Evolutionary conservation across 768 basidiomycete genomes (phyloP).

Genomic region (Termitomyces sp.): DNA sequence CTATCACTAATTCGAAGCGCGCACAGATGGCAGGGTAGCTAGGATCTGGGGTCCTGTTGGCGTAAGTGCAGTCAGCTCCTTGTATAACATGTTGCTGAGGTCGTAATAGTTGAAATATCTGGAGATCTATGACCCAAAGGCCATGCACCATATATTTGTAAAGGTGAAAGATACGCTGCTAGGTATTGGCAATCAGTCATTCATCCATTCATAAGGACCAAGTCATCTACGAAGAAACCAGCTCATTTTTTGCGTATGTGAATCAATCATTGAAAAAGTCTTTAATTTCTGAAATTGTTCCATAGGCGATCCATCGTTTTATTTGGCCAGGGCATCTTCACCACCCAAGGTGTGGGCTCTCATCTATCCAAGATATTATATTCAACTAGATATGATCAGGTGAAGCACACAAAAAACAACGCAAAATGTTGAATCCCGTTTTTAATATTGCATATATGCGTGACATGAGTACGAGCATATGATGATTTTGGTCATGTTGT

Average conservation of each 20-base stretch:
- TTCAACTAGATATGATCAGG: neutral
- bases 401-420: slow-evolving; percentile 8
- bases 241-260: neutral
- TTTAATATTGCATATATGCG: slow-evolving; percentile 10
- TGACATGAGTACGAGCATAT: neutral
- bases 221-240: slow-evolving; percentile 2
- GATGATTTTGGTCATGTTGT: neutral
- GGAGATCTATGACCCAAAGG: slow-evolving; percentile 29
- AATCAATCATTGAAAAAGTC: neutral
- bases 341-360: neutral
- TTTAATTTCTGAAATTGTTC: neutral
- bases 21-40: slow-evolving; percentile 1
- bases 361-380: neutral
- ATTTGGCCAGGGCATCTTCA: neutral
- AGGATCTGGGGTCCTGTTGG: slow-evolving; percentile 3
- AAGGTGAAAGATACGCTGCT: slow-evolving; percentile 19
- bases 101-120: slow-evolving; percentile 19
- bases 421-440: slow-evolving; percentile 10
- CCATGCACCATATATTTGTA: slow-evolving; percentile 29
- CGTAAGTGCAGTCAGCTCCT: neutral
- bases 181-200: neutral
- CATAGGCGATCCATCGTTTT: neutral
- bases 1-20: neutral
- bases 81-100: neutral
- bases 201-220: neutral